Evolutionary conservation across 1,284 basidiomycete genomes (phyloP).

Genomic region (Malassezia sympodialis): DNA sequence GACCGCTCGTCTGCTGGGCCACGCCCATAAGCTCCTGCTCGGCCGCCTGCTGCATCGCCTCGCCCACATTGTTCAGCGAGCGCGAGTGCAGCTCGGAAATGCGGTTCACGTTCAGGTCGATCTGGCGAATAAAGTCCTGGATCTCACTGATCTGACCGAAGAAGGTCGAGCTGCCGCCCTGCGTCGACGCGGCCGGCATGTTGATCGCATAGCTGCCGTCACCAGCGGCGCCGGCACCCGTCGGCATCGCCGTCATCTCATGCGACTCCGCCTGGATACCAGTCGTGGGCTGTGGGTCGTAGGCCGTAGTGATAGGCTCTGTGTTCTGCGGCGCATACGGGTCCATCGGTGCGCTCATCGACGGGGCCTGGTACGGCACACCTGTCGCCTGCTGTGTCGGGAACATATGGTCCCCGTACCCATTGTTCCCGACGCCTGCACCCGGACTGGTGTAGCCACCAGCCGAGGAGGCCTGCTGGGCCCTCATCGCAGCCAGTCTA

Average conservation of each 20-base stretch:
- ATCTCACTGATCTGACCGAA: slow-evolving; percentile 40
- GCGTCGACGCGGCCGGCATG: slow-evolving; percentile 7
- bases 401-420: slow-evolving; percentile 46
- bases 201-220: slow-evolving; percentile 4
- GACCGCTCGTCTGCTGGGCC: slow-evolving; percentile 34
- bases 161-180: slow-evolving; percentile 25
- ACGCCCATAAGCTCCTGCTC: slow-evolving; percentile 36
- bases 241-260: slow-evolving; percentile 15
- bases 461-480: slow-evolving; percentile 29
- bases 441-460: slow-evolving; percentile 35
- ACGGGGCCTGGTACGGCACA: slow-evolving; percentile 9
- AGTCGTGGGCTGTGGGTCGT: neutral
- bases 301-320: slow-evolving; percentile 5
- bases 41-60: slow-evolving; percentile 41
- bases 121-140: slow-evolving; percentile 42
- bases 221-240: slow-evolving; percentile 11
- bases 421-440: slow-evolving; percentile 34
- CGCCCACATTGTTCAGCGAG: slow-evolving; percentile 46
- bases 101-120: slow-evolving; percentile 43
- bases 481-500: slow-evolving; percentile 32
- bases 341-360: neutral
- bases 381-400: slow-evolving; percentile 35
- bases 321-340: neutral
- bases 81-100: slow-evolving; percentile 46
- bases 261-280: slow-evolving; percentile 7